Evolutionary conservation across 805 yeast species (phyloP).

Genomic region (Wickerhamiella sorbophila): DNA sequence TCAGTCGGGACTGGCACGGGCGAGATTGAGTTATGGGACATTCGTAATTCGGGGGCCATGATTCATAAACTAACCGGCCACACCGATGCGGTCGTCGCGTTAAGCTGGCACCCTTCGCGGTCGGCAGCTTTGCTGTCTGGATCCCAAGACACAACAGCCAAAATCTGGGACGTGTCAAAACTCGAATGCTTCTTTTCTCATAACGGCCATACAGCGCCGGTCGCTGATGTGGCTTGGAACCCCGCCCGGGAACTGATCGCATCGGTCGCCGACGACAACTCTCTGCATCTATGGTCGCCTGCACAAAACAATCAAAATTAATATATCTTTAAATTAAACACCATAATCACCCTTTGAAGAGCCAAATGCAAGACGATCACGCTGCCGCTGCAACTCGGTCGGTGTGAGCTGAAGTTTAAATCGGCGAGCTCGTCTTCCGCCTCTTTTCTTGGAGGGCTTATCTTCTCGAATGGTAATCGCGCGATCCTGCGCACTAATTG

Average conservation of each 20-base stretch:
- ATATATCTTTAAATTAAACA: not conserved
- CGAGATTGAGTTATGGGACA: slow-evolving; percentile 45
- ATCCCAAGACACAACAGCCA: slow-evolving; percentile 42
- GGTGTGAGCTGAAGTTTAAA: slow-evolving; percentile 66
- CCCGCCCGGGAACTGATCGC: slow-evolving; percentile 41
- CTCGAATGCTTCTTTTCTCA: slow-evolving; percentile 41
- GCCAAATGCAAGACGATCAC: slow-evolving; percentile 75
- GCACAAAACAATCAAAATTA: slow-evolving; percentile 4
- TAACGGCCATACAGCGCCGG: slow-evolving; percentile 78
- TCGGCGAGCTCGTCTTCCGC: slow-evolving; percentile 69
- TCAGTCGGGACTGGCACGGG: slow-evolving; percentile 60
- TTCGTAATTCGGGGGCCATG: slow-evolving; percentile 32
- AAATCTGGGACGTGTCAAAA: slow-evolving; percentile 18
- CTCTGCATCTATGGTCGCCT: slow-evolving; percentile 80
- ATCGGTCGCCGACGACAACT: slow-evolving; percentile 72
- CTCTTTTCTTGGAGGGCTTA: slow-evolving; percentile 64
- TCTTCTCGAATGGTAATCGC: slow-evolving; percentile 70
- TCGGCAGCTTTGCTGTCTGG: slow-evolving; percentile 47
- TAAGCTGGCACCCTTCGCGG: slow-evolving; percentile 57
- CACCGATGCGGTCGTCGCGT: slow-evolving; percentile 41
- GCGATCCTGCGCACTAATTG: slow-evolving; percentile 43
- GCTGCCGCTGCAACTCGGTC: slow-evolving; percentile 71
- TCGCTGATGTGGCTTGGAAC: slow-evolving; percentile 76
- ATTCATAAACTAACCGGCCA: slow-evolving; percentile 29
- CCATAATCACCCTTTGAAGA: not conserved